Conservation (phyloP, 768 basidiomycete genomes). For the Lactarius psammicola region DNA sequence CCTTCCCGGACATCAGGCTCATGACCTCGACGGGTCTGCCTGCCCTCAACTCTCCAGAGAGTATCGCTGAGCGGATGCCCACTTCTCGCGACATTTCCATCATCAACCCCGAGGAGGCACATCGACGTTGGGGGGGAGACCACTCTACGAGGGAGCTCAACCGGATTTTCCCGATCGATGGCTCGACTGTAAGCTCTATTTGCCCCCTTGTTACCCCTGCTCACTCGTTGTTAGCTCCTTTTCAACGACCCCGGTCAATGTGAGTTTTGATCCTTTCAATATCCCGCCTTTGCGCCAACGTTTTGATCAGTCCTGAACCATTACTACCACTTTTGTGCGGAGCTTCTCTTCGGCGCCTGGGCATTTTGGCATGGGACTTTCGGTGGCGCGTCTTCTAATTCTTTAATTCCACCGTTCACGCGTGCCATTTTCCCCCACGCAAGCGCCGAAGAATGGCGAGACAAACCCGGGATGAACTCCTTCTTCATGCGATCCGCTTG, state of each 20-base stretch:
- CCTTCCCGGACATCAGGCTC: constrained; percentile 48
- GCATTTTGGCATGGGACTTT: constrained; percentile 66
- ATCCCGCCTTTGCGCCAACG: background rate
- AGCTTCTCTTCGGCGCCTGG: constrained; percentile 74
- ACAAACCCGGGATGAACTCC: constrained; percentile 71
- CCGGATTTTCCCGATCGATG: constrained; percentile 64
- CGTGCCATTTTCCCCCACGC: constrained; percentile 72
- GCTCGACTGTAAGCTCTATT: constrained; percentile 59
- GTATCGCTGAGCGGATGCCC: constrained; percentile 65
- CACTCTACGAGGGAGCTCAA: constrained; percentile 34
- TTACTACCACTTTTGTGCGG: constrained; percentile 86
- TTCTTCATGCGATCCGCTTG: constrained; percentile 74
- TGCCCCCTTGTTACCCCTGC: background rate
- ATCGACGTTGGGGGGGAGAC: constrained; percentile 55
- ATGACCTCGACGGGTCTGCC: constrained; percentile 69
- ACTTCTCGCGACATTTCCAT: constrained; percentile 59
- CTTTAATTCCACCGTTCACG: constrained; percentile 39
- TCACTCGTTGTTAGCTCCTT: constrained; percentile 27
- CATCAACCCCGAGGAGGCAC: constrained; percentile 59
- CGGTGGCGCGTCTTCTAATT: constrained; percentile 25
- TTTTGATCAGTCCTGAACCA: constrained; percentile 57
- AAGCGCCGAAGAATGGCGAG: constrained; percentile 64
- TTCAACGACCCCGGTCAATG: constrained; percentile 71
- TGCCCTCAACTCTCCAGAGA: constrained; percentile 60
- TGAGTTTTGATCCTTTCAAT: constrained; percentile 25